Evolutionary conservation across 164 flowering plant genomes (phyloP).

Genomic region (Aristolochia fimbriata): DNA sequence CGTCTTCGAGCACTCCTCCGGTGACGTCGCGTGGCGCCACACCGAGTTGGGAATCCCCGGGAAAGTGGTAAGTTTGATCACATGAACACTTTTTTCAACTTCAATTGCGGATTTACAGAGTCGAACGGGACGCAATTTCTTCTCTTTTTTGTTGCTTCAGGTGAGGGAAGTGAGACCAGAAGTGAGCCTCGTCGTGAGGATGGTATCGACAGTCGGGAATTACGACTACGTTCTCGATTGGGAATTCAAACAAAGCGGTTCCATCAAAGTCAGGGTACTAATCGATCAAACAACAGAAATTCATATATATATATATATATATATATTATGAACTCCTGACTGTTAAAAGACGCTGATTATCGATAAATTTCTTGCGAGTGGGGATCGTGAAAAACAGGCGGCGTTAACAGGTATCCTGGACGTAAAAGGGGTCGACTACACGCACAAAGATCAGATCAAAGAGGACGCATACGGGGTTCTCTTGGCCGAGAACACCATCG

Average conservation of each 20-base stretch:
- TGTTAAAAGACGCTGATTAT: too few relatives aligned
- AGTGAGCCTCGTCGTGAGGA: conserved; percentile 44
- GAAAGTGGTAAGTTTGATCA: background rate
- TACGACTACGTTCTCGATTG: conserved; percentile 55
- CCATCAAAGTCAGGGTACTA: conserved; percentile 45
- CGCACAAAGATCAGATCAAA: conserved; percentile 21
- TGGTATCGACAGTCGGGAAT: conserved; percentile 49
- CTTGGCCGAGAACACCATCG: conserved; percentile 37
- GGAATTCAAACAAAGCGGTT: conserved; percentile 53
- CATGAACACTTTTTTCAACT: too few relatives aligned
- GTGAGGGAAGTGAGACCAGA: conserved; percentile 38
- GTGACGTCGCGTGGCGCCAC: conserved; percentile 54
- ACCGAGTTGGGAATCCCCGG: conserved; percentile 3
- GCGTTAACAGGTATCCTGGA: conserved; percentile 41
- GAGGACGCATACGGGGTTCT: conserved; percentile 35
- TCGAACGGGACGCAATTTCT: background rate
- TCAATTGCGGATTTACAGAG: background rate
- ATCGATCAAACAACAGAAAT: conserved; percentile 1
- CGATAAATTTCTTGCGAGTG: too few relatives aligned
- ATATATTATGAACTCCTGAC: too few relatives aligned
- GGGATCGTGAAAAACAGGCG: conserved; percentile 22
- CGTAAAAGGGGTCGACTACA: conserved; percentile 37
- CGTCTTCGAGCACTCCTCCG: conserved; percentile 36
- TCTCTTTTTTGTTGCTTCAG: too few relatives aligned
- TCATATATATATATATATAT: too few relatives aligned